Conservation (phyloP, 257 asterid species). For the Gentiana macrophylla region DNA sequence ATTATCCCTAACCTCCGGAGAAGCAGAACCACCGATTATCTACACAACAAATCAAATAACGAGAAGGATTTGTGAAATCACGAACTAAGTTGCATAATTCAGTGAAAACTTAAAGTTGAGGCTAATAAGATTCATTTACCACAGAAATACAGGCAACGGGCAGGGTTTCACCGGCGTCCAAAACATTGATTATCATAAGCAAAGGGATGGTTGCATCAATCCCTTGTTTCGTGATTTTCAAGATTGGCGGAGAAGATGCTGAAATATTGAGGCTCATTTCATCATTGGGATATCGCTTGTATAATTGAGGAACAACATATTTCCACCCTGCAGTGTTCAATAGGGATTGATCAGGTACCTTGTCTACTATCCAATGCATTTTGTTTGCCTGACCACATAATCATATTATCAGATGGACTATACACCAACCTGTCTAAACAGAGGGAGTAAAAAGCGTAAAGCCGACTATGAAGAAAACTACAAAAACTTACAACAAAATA, state of each 20-base stretch:
- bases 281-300: constrained; percentile 65
- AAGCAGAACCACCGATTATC: constrained; percentile 54
- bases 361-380: constrained; percentile 68
- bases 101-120: too few species aligned
- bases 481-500: constrained; percentile 57
- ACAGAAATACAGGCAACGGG: constrained; percentile 70
- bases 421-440: neutral
- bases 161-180: constrained; percentile 40
- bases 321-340: constrained; percentile 92
- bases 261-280: constrained; percentile 67
- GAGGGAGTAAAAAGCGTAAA: neutral
- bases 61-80: neutral
- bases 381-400: constrained; percentile 47
- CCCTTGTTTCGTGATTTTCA: constrained; percentile 36
- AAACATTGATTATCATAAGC: constrained; percentile 51
- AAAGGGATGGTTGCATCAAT: constrained; percentile 39
- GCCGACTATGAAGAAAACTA: neutral
- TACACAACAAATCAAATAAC: constrained; percentile 20
- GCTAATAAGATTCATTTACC: too few species aligned
- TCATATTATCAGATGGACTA: constrained; percentile 6
- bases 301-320: constrained; percentile 71
- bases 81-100: too few species aligned
- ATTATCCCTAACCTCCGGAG: constrained; percentile 50
- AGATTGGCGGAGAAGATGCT: constrained; percentile 44
- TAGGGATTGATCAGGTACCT: constrained; percentile 54